Base-by-base conservation (phyloP, 345 rosid genomes). In the Salix caprea region DNA sequence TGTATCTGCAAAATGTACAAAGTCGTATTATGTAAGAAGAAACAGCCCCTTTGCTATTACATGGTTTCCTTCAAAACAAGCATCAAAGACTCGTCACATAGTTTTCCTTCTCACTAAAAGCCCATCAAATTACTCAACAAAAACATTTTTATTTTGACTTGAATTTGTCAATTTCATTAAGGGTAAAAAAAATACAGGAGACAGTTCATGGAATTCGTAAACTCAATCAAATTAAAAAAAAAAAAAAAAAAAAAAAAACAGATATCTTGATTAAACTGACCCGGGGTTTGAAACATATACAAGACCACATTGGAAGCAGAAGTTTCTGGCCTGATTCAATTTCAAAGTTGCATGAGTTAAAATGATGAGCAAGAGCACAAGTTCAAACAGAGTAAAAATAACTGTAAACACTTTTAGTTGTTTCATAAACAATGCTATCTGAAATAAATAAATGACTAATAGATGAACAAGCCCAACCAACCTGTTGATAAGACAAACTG, bases 401-500 rank as follows among this genome's bases (percentile, higher is more conserved):
- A 48, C 48, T 44, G 16, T 14, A 44, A 40, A 12, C 48, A 44
- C 15, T 44, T 44, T 44, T 44, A 44, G 4, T 44, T 30, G 13
- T 13, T 44, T 44, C 48, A 44, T 16, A 16, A 8, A 44, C 15
- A 44, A 44, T 44, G 48, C 48, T 44, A 44, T 2, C 16, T 44
- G 48, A 44, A 44, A 44, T 12, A 44, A 12, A 44, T 44, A 13
- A 12, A 44, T 12, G 48, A 44, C 4, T 44, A 44, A 44, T 16
- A 54, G 46, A 16, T 13, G 64, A 65, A 32, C 15, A 52, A 56
- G 54, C 28, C 30, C 34, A 65, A 74, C 76, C 70, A 75, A 95
- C 99, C 96, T 96, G 99, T 86, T 96, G 98, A 78, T 93, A 93
- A 67, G 99, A 96, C 80, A 93, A 82, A 39, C 98, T 88, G 76